Evolutionary conservation across 2,329 filamentous ascomycete genomes (phyloP), one percentile per base, ranked within the genome.

Genomic region (Botrytis elliptica): DNA sequence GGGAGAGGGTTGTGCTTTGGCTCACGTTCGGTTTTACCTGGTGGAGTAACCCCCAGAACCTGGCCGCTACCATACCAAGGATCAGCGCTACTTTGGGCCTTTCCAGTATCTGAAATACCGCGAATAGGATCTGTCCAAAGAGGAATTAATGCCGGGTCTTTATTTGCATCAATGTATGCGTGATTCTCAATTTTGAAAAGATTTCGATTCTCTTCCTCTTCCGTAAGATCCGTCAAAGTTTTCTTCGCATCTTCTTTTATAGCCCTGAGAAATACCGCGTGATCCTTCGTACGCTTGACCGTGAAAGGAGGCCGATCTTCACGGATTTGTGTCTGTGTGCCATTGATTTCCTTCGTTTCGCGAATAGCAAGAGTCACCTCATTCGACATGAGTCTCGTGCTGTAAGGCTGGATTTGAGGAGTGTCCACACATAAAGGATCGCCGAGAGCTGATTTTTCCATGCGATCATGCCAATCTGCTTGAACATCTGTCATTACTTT

Each of bases 61-160:
- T 69, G 66, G n/a, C 49, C 18, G 29, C n/a, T 69, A 29, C 66
- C 49, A 69, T 69, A 69, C 66, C 66, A 69, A 69, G 66, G 66
- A 33, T 63, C 57, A 7, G 12, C n/a, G 22, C 38, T 42, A 33
- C 66, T 69, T 71, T 8, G 75, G 18, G 18, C 7, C 40, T 70
- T 70, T 29, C 76, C 74, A 29, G 60, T 75, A 29, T 73, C 74
- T 20, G 75, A 73, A n/a, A 80, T 71, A 0, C 79, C 78, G 33
- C 69, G 66, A 25, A 68, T 77, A 5, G 75, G 74, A 74, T 80
- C 74, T 74, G 78, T 77, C 79, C 78, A 80, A 40, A 70, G 73
- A 22, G 77, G 77, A 72, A 80, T 79, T 67, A 78, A 29, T 16
- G 74, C 70, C 6, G 79, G 79, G 7, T 77, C 73, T 65, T 73